phyloP scores from a whole-genome alignment of 1,284 basidiomycete species.

The Ceratobasidium sp. region DNA sequence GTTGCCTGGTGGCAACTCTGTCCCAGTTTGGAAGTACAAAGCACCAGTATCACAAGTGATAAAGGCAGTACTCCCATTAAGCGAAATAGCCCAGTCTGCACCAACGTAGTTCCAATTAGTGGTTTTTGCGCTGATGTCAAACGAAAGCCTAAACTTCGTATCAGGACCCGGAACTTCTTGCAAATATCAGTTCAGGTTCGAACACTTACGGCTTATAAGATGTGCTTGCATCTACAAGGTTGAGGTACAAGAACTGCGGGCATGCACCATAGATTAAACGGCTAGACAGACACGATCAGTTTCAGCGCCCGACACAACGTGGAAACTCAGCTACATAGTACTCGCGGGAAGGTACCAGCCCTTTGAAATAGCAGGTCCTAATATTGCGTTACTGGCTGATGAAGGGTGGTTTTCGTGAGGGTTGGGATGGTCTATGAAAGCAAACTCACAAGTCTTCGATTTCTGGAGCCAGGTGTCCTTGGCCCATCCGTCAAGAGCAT shows the following conservation, averaged over 20 bases:
- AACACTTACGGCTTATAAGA: constrained; percentile 31
- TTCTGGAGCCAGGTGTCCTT: constrained; percentile 22
- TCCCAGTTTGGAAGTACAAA: constrained; percentile 27
- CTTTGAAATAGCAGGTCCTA: not conserved
- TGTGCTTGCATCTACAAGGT: not conserved
- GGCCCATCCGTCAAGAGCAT: constrained; percentile 29
- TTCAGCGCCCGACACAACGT: too few relatives aligned
- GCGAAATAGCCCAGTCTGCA: not conserved
- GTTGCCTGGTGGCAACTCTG: not conserved
- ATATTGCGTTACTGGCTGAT: not conserved
- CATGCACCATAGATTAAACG: too few relatives aligned
- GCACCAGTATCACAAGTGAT: constrained; percentile 6
- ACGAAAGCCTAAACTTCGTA: constrained; percentile 7
- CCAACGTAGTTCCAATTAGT: not conserved
- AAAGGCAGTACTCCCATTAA: not conserved
- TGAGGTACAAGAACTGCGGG: constrained; percentile 2
- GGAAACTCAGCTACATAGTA: not conserved
- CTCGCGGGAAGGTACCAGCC: not conserved
- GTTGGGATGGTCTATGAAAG: not conserved
- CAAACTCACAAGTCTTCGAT: not conserved
- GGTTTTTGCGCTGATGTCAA: not conserved
- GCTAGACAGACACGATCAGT: too few relatives aligned
- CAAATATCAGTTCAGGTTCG: not conserved
- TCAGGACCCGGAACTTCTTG: not conserved
- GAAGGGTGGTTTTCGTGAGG: not conserved